These are phyloP conservation scores for Bocquillonia castaneifolia DNA, from an alignment of 441 rosid genomes.

Conservation along the genomic window DNA sequence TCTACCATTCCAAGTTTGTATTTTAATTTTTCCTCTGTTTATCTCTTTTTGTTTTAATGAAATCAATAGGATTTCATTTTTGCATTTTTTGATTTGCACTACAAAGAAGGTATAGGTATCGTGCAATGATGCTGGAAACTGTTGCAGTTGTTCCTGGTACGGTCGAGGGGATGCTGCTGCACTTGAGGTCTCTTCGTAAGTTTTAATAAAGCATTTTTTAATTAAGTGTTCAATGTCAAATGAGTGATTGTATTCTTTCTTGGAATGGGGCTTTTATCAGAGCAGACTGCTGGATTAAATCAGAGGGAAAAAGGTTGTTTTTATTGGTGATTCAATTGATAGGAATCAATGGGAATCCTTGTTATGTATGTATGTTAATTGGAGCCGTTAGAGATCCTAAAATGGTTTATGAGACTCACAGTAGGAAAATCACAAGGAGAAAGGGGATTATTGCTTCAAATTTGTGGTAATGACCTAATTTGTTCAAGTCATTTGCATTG, in stretches of 20 bases:
- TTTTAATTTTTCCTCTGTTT: constrained; percentile 7
- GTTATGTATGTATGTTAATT: constrained; percentile 77
- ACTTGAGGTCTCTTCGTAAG: too few species aligned
- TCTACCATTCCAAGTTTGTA: constrained; percentile 84
- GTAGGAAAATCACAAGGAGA: constrained; percentile 81
- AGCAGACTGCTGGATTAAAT: constrained; percentile 66
- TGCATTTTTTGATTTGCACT: too few species aligned
- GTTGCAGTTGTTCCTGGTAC: too few species aligned
- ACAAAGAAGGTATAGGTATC: too few species aligned
- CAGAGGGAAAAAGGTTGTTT: constrained; percentile 80
- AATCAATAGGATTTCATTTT: too few species aligned
- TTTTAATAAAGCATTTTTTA: too few species aligned
- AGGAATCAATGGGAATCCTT: constrained; percentile 95
- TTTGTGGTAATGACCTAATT: constrained; percentile 51
- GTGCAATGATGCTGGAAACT: too few species aligned
- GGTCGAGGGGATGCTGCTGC: too few species aligned
- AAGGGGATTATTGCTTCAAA: constrained; percentile 79
- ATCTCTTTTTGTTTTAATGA: not conserved
- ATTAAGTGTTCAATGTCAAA: constrained; percentile 6
- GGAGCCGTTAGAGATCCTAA: constrained; percentile 68
- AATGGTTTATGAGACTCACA: constrained; percentile 72
- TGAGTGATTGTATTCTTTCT: constrained; percentile 12
- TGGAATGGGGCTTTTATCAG: constrained; percentile 33
- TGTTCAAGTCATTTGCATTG: not conserved
- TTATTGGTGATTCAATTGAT: constrained; percentile 94